Base-by-base conservation (phyloP, 2,329 filamentous ascomycete genomes). In the Apiospora aurea region DNA sequence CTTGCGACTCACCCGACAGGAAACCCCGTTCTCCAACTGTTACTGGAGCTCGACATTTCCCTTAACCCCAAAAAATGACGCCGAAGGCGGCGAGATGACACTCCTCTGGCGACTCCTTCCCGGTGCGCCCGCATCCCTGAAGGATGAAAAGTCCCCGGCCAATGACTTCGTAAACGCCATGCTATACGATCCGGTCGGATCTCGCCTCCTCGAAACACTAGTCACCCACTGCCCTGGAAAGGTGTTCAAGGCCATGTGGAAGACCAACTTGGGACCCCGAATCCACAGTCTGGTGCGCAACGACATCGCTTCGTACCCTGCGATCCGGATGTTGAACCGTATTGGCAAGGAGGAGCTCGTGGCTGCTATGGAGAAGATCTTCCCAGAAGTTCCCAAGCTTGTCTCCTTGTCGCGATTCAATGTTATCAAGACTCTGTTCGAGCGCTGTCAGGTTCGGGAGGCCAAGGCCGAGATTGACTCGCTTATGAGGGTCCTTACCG, bases 151-250 rank as follows among this genome's bases (percentile, higher is more conserved):
- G 1, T 93, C 94, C 46, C 92, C 91, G 68, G 93, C 93, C 4
- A 88, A 90, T 14, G 86, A 88, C 21, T 97, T 98, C 79, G 88
- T 98, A 79, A 95, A 93, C 77, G 91, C 93, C 71, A 89, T 98
- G 79, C 86, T 98, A 38, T 98, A 98, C 81, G 95, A 98, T 79
- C 88, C 93, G 1, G 92, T 98, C 69, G 96, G 96, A 21, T 98
- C 96, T 4, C 92, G 96, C 64, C 87, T 99, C 1, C 87, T 98
- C 29, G 96, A 99, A 83, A 94, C 92, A 0, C 92, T 99, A 74
- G 89, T 98, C 74, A 89, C 91, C 38, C 88, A 93, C 79, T 90
- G 92, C 21, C 95, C 96, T 0, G 95, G 94, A 61, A 97, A 96
- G 82, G 84, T 95, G 46, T 99, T 98, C 89, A 98, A 97, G 82